Evolutionary conservation across 1,284 basidiomycete species (phyloP).

Genomic region (Cryptococcus wingfieldii): DNA sequence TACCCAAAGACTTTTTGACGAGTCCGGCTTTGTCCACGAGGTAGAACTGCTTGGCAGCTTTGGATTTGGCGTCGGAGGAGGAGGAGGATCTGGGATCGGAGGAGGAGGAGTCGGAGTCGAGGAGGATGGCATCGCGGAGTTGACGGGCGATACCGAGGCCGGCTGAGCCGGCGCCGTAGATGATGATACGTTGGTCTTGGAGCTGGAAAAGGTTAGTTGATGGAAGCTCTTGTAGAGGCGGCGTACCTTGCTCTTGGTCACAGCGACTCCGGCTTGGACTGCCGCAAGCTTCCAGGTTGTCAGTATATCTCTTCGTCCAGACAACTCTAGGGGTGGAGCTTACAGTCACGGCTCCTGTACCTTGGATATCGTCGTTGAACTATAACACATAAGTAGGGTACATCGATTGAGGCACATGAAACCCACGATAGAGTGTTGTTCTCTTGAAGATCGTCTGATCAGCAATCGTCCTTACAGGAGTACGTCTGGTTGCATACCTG

Average conservation of each 20-base stretch:
- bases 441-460: slow-evolving; percentile 52
- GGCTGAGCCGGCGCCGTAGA: slow-evolving; percentile 76
- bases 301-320: slow-evolving; percentile 55
- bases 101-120: slow-evolving; percentile 48
- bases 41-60: slow-evolving; percentile 65
- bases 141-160: slow-evolving; percentile 66
- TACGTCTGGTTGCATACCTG: slow-evolving; percentile 14
- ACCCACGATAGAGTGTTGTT: slow-evolving; percentile 61
- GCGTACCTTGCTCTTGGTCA: slow-evolving; percentile 56
- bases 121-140: slow-evolving; percentile 65
- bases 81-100: slow-evolving; percentile 9
- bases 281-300: slow-evolving; percentile 57
- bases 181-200: slow-evolving; percentile 67
- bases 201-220: slow-evolving; percentile 60
- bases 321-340: not conserved
- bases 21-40: slow-evolving; percentile 52
- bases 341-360: slow-evolving; percentile 73
- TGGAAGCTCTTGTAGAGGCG: slow-evolving; percentile 58
- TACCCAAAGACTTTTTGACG: slow-evolving; percentile 51
- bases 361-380: slow-evolving; percentile 75
- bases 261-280: slow-evolving; percentile 66
- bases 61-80: slow-evolving; percentile 31
- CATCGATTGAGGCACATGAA: not conserved
- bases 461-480: not conserved
- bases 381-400: slow-evolving; percentile 9